Evolutionary conservation across 1,284 basidiomycete genomes (phyloP).

Genomic region (Ustilago xerochloae): DNA sequence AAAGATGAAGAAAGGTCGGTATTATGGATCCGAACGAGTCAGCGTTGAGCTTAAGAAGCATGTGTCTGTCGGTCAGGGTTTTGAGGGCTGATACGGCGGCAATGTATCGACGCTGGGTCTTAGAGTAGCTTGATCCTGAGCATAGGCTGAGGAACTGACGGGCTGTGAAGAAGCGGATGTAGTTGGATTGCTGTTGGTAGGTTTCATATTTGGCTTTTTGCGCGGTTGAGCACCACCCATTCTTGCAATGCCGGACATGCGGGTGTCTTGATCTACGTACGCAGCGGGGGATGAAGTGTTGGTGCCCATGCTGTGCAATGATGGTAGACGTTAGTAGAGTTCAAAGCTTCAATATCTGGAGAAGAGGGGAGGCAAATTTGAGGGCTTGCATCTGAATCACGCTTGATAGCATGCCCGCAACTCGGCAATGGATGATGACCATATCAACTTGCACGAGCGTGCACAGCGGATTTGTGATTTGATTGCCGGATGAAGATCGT

Average conservation of each 20-base stretch:
- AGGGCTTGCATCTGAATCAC: too few species aligned
- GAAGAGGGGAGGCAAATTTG: too few species aligned
- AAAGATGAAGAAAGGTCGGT: neutral
- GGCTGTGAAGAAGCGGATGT: neutral
- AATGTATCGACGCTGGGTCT: constrained; percentile 24
- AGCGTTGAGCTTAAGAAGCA: neutral
- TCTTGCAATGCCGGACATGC: constrained; percentile 24
- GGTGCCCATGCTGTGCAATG: constrained; percentile 16
- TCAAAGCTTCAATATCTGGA: too few species aligned
- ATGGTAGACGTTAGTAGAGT: too few species aligned
- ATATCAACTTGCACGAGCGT: neutral
- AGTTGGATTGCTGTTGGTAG: neutral
- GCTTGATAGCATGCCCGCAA: neutral
- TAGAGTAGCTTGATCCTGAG: neutral
- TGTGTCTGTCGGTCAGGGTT: neutral
- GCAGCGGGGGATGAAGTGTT: constrained; percentile 37
- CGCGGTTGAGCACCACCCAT: constrained; percentile 43
- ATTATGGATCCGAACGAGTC: neutral
- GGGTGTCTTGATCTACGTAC: constrained; percentile 18
- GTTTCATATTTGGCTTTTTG: neutral
- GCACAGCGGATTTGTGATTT: too few species aligned
- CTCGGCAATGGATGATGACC: neutral
- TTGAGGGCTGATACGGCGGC: constrained; percentile 19
- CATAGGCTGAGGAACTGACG: neutral
- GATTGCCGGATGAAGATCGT: too few species aligned